These are phyloP conservation scores for Nicotiana undulata DNA, from an alignment of 257 asterid species.

Conservation along the genomic window DNA sequence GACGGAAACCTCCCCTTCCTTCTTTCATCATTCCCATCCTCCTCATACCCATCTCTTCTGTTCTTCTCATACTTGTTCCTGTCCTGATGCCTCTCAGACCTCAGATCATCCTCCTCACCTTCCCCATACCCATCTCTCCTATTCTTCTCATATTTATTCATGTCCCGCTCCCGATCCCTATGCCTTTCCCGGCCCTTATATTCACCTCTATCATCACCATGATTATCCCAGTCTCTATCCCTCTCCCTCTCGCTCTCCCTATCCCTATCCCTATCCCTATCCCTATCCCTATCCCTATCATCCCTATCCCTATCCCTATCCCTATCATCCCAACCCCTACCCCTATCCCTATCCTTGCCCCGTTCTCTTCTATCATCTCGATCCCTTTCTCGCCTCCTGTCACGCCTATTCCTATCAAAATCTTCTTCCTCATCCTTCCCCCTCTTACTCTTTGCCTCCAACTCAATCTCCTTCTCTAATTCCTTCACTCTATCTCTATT, in stretches of 20 bases:
- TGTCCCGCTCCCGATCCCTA: constrained; percentile 15
- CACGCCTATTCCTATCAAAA: too few relatives aligned
- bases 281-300: neutral
- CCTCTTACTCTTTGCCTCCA: constrained; percentile 40
- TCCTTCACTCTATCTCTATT: constrained; percentile 65
- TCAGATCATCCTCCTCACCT: neutral
- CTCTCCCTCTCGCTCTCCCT: constrained; percentile 24
- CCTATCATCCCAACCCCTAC: neutral
- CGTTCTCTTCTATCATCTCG: constrained; percentile 15
- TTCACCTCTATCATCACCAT: neutral
- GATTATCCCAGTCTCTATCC: constrained; percentile 25
- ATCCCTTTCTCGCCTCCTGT: constrained; percentile 21
- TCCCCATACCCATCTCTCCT: constrained; percentile 24
- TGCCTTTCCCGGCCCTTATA: neutral
- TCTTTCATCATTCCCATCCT: neutral
- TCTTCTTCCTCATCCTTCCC: constrained; percentile 29
- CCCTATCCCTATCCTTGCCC: constrained; percentile 10
- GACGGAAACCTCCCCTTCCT: too few relatives aligned
- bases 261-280: neutral
- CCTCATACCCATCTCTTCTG: constrained; percentile 22
- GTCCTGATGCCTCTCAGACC: neutral
- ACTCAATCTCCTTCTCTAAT: constrained; percentile 74
- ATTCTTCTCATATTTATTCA: constrained; percentile 2
- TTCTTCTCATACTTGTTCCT: constrained; percentile 3
- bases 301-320: constrained; percentile 17